phyloP scores from a whole-genome alignment of 345 rosid genomes.

The Euphorbia lathyris region DNA sequence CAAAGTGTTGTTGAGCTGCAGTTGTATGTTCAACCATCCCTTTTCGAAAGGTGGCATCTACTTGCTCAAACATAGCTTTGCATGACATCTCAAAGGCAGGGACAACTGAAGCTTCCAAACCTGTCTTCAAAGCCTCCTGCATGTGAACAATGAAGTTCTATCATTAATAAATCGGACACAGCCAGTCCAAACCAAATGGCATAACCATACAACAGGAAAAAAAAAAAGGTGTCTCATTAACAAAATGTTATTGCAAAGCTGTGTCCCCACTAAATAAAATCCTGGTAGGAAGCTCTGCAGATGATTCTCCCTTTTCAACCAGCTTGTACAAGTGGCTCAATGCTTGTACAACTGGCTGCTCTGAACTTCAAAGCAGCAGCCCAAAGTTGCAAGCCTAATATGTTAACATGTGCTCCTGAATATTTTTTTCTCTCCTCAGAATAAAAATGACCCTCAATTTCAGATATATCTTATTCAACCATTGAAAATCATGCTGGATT shows the following conservation, averaged over 20 bases:
- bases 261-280: background rate
- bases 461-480: conserved; percentile 1
- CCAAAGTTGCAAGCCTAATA: background rate
- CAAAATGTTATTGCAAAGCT: background rate
- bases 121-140: conserved; percentile 71
- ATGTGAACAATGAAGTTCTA: conserved; percentile 4
- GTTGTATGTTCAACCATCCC: conserved; percentile 74
- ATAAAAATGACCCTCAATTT: background rate
- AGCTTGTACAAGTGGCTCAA: background rate
- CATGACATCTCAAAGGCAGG: conserved; percentile 95
- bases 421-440: background rate
- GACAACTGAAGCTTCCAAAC: conserved; percentile 66
- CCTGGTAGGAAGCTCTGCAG: background rate
- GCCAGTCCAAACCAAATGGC: conserved; percentile 13
- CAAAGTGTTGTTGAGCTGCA: conserved; percentile 70
- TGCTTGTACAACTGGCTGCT: conserved; percentile 1
- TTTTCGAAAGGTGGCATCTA: conserved; percentile 73
- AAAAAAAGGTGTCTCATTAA: background rate
- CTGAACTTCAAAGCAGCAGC: conserved; percentile 1
- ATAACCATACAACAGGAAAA: background rate
- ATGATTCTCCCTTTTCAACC: background rate
- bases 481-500: background rate
- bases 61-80: conserved; percentile 88
- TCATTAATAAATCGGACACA: conserved; percentile 4
- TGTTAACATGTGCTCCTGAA: background rate